phyloP scores from a whole-genome alignment of 257 asterid species.

The Jaltomata sinuosa region DNA sequence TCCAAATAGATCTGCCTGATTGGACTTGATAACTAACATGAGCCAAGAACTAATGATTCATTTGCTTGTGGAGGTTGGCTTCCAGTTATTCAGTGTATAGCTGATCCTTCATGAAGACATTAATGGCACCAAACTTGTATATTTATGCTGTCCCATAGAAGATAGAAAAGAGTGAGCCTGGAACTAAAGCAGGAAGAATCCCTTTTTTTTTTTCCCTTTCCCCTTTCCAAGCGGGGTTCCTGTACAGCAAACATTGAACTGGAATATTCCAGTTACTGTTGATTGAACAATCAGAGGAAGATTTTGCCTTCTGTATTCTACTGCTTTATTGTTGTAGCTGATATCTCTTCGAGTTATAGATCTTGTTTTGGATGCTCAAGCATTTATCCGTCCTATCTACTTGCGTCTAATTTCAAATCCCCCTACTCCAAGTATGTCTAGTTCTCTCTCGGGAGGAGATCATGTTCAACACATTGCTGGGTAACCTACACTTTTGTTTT shows the following conservation, averaged over 20 bases:
- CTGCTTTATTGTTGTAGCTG: background rate
- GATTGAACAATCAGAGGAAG: background rate
- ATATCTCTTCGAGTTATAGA: background rate
- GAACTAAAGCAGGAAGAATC: slow-evolving; percentile 25
- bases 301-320: background rate
- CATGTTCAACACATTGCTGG: background rate
- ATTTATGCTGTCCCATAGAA: slow-evolving; percentile 34
- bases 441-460: background rate
- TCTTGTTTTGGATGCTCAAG: background rate
- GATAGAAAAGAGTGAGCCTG: slow-evolving; percentile 25
- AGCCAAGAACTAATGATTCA: slow-evolving; percentile 17
- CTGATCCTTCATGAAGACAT: slow-evolving; percentile 27
- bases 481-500: background rate
- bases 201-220: slow-evolving; percentile 11
- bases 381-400: background rate
- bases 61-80: slow-evolving; percentile 26
- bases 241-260: slow-evolving; percentile 1
- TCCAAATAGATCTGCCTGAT: slow-evolving; percentile 23
- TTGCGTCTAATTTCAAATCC: background rate
- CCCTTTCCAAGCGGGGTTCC: background rate
- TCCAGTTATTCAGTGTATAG: slow-evolving; percentile 33
- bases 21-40: slow-evolving; percentile 21
- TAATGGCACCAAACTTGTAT: slow-evolving; percentile 34
- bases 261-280: background rate
- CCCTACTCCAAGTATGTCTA: background rate